Percentiles rank a stretch among this genome's conserved stretches.
These are phyloP conservation scores for Cryphonectria japonica DNA, from an alignment of 2,329 filamentous ascomycete species.

Conservation along the genomic window DNA sequence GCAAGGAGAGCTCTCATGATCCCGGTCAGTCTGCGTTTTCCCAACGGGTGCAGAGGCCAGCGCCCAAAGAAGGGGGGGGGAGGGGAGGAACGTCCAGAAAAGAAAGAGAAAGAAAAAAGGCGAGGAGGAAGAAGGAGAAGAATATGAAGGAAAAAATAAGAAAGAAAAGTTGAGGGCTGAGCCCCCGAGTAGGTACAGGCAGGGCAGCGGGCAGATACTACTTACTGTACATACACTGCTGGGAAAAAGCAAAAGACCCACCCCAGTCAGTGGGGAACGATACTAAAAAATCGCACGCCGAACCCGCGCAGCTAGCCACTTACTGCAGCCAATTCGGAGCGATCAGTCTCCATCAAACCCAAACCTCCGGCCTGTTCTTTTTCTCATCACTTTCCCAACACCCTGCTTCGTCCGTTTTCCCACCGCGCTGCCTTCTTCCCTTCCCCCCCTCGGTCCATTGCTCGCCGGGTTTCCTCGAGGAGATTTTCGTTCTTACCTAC, in stretches of 20 bases:
- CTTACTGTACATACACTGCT: background rate
- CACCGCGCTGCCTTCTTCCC: conserved; percentile 6
- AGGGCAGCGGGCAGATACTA: background rate
- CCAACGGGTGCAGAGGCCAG: conserved; percentile 22
- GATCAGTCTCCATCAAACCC: conserved; percentile 22
- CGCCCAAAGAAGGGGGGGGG: too few relatives aligned
- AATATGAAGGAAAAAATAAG: conserved; percentile 3
- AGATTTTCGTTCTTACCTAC: conserved; percentile 18
- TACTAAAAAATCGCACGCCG: conserved; percentile 29
- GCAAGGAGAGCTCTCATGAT: conserved; percentile 18
- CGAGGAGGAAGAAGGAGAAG: too few relatives aligned
- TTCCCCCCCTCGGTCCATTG: conserved; percentile 19
- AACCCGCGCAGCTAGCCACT: conserved; percentile 22
- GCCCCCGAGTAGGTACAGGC: background rate
- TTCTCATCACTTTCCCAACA: conserved; percentile 13
- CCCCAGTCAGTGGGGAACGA: background rate
- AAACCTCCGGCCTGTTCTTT: conserved; percentile 22
- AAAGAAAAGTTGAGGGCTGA: conserved; percentile 14
- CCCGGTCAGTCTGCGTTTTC: conserved; percentile 16
- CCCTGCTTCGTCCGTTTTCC: conserved; percentile 28
- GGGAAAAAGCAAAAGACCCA: background rate
- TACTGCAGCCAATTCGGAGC: conserved; percentile 1
- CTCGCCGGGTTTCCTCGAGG: conserved; percentile 20
- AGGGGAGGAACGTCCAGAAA: background rate
- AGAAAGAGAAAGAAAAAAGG: conserved; percentile 4